A percentile compares a stretch with the other conserved stretches of the same genome.
Evolutionary conservation across 2,329 filamentous ascomycete genomes (phyloP).

Genomic region (Alternaria ventricosa): DNA sequence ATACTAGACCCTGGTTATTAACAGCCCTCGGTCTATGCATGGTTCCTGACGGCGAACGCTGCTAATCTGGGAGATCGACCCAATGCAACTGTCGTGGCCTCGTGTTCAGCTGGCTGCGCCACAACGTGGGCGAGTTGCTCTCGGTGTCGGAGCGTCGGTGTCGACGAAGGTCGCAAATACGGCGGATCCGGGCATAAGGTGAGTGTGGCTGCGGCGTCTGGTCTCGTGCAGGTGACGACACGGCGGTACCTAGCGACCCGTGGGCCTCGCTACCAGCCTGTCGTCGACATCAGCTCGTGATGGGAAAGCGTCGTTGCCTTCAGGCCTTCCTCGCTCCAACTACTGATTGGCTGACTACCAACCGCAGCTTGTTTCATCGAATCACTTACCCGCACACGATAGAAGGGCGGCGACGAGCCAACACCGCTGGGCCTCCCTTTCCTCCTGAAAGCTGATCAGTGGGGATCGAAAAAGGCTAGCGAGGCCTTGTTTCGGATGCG

Average conservation of each 20-base stretch:
- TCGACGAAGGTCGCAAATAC: slow-evolving; percentile 1
- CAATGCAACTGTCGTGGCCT: slow-evolving; percentile 16
- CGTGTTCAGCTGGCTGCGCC: slow-evolving; percentile 20
- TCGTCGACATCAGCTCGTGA: slow-evolving; percentile 13
- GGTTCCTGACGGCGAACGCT: neutral
- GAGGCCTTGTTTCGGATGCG: slow-evolving; percentile 18
- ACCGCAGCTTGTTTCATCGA: slow-evolving; percentile 19
- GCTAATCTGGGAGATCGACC: slow-evolving; percentile 6
- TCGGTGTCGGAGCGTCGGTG: slow-evolving; percentile 7
- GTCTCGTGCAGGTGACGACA: slow-evolving; percentile 5
- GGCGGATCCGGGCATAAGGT: slow-evolving; percentile 14
- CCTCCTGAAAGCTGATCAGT: slow-evolving; percentile 12
- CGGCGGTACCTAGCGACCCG: slow-evolving; percentile 4
- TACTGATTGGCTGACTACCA: slow-evolving; percentile 16
- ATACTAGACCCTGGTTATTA: slow-evolving; percentile 11
- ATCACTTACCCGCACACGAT: slow-evolving; percentile 5
- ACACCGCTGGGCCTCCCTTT: slow-evolving; percentile 1
- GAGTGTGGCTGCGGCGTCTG: slow-evolving; percentile 14
- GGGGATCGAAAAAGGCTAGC: slow-evolving; percentile 5
- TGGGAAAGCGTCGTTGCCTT: slow-evolving; percentile 13
- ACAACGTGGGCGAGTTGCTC: slow-evolving; percentile 19
- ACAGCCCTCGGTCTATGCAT: neutral
- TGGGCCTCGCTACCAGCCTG: slow-evolving; percentile 15
- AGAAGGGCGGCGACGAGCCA: slow-evolving; percentile 8
- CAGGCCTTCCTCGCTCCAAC: neutral